A percentile compares a stretch with the other conserved stretches of the same genome.
These are phyloP conservation scores for Monosporascus sp. DNA, from an alignment of 2,329 filamentous ascomycete genomes.

Conservation along the genomic window DNA sequence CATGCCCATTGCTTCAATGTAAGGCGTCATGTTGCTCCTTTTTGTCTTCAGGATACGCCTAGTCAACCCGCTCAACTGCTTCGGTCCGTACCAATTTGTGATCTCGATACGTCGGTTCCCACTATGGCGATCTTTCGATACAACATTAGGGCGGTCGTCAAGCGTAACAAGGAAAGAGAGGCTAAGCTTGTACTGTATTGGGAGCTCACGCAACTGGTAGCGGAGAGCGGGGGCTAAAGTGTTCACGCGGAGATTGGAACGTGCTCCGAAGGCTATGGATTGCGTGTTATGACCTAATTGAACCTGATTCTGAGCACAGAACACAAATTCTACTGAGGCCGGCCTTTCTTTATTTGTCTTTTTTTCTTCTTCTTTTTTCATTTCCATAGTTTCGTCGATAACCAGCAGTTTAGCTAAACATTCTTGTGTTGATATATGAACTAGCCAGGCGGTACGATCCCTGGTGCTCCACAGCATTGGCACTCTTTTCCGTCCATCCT, in stretches of 20 bases:
- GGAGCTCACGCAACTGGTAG: constrained; percentile 10
- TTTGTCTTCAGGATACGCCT: constrained; percentile 7
- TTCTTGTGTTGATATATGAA: constrained; percentile 10
- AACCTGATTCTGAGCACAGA: no score
- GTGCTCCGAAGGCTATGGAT: no score
- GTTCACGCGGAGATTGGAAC: background rate
- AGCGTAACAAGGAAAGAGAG: constrained; percentile 14
- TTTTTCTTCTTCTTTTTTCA: background rate
- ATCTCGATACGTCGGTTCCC: constrained; percentile 7
- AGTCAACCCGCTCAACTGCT: constrained; percentile 14
- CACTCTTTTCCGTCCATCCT: constrained; percentile 1
- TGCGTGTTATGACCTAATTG: no score
- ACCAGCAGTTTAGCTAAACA: constrained; percentile 3
- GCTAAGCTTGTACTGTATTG: constrained; percentile 8
- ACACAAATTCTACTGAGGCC: no score
- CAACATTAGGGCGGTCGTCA: constrained; percentile 19
- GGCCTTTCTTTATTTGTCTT: no score
- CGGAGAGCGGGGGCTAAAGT: constrained; percentile 8
- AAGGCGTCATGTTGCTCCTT: constrained; percentile 11
- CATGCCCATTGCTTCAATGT: constrained; percentile 13
- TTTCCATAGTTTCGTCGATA: background rate
- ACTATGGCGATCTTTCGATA: constrained; percentile 8
- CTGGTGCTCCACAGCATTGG: constrained; percentile 1
- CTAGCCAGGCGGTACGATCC: constrained; percentile 3
- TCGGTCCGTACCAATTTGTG: constrained; percentile 16